Conservation (phyloP, 228 moss, liverwort and hornwort genomes). For the Sphagnum magellanicum region DNA sequence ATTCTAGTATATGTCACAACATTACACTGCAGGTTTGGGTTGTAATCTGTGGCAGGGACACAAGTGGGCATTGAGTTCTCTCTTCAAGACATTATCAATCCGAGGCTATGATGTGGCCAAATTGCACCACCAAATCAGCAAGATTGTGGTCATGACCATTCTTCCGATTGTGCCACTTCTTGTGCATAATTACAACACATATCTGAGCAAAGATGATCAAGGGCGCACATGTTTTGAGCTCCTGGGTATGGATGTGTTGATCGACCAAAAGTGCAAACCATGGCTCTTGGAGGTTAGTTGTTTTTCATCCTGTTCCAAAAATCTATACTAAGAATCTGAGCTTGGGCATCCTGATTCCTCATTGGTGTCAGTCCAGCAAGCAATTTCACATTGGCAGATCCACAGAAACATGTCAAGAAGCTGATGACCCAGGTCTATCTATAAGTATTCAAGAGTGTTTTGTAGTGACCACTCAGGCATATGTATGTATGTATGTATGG, state of each 20-base stretch:
- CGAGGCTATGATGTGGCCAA: constrained; percentile 68
- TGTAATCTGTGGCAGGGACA: constrained; percentile 28
- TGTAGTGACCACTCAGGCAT: no score
- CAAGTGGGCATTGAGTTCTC: constrained; percentile 75
- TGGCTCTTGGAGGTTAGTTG: constrained; percentile 84
- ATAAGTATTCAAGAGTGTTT: no score
- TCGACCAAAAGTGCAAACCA: constrained; percentile 83
- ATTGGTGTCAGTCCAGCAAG: no score
- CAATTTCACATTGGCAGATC: no score
- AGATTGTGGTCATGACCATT: constrained; percentile 94
- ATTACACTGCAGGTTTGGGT: no score
- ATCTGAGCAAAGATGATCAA: constrained; percentile 63
- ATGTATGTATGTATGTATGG: background rate
- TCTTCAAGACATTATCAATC: constrained; percentile 58
- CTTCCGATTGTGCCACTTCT: constrained; percentile 82
- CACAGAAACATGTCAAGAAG: no score
- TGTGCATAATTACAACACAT: constrained; percentile 80
- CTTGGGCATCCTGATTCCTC: no score
- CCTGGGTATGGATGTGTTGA: constrained; percentile 82
- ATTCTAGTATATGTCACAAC: no score
- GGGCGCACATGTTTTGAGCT: constrained; percentile 86
- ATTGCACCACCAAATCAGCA: constrained; percentile 71
- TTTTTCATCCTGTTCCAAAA: background rate
- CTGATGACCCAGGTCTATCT: no score
- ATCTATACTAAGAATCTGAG: no score